Percentiles rank a stretch among this genome's conserved stretches.
These are phyloP conservation scores for Helminthosporium solani DNA, from an alignment of 2,329 filamentous ascomycete genomes.

Conservation along the genomic window DNA sequence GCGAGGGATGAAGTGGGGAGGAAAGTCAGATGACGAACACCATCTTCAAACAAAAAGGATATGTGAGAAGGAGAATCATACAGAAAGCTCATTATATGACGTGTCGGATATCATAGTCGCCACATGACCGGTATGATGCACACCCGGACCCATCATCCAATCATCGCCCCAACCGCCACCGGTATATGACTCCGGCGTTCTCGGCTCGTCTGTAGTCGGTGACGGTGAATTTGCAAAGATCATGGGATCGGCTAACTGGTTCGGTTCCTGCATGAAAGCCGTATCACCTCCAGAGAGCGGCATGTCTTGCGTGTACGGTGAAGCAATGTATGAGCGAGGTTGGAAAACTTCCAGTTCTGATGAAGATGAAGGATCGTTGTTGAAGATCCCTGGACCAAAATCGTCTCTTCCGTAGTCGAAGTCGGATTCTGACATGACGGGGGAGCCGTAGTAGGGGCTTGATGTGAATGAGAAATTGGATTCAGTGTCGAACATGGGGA, in stretches of 20 bases:
- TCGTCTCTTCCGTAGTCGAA: constrained; percentile 14
- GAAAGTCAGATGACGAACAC: too few relatives aligned
- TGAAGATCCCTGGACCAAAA: not conserved
- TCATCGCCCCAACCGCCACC: constrained; percentile 15
- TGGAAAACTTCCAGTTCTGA: constrained; percentile 11
- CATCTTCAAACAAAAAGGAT: too few relatives aligned
- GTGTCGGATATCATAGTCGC: not conserved
- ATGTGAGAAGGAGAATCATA: too few relatives aligned
- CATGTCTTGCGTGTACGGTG: constrained; percentile 11
- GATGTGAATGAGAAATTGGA: constrained; percentile 3
- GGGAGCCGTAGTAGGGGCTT: constrained; percentile 19
- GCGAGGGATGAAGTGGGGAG: too few relatives aligned
- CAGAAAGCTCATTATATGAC: not conserved
- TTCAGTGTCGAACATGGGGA: constrained; percentile 2
- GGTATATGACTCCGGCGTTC: constrained; percentile 16
- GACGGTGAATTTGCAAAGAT: constrained; percentile 26
- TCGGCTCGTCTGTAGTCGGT: constrained; percentile 19
- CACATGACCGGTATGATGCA: not conserved
- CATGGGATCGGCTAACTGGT: constrained; percentile 18
- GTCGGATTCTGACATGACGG: constrained; percentile 19
- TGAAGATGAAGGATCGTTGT: constrained; percentile 4
- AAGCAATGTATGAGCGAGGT: constrained; percentile 8
- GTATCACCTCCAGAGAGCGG: constrained; percentile 9
- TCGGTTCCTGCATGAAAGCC: constrained; percentile 18
- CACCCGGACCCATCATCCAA: not conserved